Percentiles rank a stretch among this genome's conserved stretches.
Conservation (phyloP, 2,329 filamentous ascomycete genomes). For the Triangularia verruculosa region DNA sequence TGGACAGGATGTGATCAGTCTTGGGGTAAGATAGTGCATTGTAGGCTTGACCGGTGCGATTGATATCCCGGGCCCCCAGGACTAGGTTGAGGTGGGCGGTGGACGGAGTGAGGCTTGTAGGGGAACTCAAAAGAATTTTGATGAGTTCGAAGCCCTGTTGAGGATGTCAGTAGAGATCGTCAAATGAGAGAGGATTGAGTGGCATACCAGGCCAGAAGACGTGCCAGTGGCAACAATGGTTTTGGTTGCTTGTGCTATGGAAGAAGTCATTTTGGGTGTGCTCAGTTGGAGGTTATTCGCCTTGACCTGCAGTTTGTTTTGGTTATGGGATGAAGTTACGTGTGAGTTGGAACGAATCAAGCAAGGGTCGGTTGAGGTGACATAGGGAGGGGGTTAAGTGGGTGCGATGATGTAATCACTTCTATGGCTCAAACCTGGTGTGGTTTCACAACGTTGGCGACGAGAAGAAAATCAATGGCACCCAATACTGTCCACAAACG, state of each 20-base stretch:
- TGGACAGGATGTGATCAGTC: conserved; percentile 39
- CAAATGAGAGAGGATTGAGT: background rate
- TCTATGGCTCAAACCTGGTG: background rate
- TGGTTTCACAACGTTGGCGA: too few relatives aligned
- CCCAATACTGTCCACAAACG: too few relatives aligned
- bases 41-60: conserved; percentile 41
- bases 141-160: conserved; percentile 51
- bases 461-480: too few relatives aligned
- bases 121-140: conserved; percentile 46
- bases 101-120: conserved; percentile 30
- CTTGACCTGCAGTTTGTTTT: background rate
- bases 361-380: background rate
- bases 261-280: background rate
- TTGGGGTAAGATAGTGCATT: conserved; percentile 42
- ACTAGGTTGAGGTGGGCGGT: conserved; percentile 37
- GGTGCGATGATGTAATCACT: background rate
- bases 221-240: conserved; percentile 50
- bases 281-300: background rate
- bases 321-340: background rate
- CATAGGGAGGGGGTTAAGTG: background rate
- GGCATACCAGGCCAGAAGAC: conserved; percentile 46
- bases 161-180: background rate
- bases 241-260: conserved; percentile 35
- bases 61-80: conserved; percentile 47
- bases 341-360: background rate